phyloP scores from a whole-genome alignment of 2,329 filamentous ascomycete species.

The Chaetomium olivaceum region DNA sequence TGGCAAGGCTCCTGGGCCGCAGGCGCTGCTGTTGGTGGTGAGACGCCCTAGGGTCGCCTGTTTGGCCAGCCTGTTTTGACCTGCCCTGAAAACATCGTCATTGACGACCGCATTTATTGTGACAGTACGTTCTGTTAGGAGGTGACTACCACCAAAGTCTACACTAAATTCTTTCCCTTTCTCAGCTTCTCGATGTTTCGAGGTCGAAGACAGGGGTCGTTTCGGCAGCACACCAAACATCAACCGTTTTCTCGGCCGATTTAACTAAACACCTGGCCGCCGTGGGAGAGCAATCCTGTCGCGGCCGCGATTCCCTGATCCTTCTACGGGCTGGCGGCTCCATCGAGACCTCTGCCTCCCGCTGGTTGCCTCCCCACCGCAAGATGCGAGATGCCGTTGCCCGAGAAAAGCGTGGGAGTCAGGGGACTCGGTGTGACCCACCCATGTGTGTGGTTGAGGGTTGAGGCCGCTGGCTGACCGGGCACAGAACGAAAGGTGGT shows the following conservation, averaged over 20 bases:
- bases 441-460: constrained; percentile 8
- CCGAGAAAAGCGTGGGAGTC: neutral
- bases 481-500: neutral
- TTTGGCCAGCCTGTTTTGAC: neutral
- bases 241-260: neutral
- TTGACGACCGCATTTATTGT: neutral
- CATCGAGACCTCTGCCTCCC: neutral
- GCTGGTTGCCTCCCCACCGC: neutral
- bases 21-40: constrained; percentile 1
- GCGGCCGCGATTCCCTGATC: neutral
- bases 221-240: constrained; percentile 4
- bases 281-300: neutral
- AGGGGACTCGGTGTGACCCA: constrained; percentile 3
- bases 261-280: neutral
- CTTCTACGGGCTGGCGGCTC: neutral
- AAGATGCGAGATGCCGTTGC: neutral
- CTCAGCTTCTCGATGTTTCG: neutral
- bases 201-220: neutral
- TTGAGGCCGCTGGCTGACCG: neutral
- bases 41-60: constrained; percentile 12
- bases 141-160: too few species aligned
- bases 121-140: too few species aligned
- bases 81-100: neutral
- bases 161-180: neutral
- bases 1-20: constrained; percentile 10